Conservation (phyloP, 352 stramenopile species). For the Phytophthora tubulina region DNA sequence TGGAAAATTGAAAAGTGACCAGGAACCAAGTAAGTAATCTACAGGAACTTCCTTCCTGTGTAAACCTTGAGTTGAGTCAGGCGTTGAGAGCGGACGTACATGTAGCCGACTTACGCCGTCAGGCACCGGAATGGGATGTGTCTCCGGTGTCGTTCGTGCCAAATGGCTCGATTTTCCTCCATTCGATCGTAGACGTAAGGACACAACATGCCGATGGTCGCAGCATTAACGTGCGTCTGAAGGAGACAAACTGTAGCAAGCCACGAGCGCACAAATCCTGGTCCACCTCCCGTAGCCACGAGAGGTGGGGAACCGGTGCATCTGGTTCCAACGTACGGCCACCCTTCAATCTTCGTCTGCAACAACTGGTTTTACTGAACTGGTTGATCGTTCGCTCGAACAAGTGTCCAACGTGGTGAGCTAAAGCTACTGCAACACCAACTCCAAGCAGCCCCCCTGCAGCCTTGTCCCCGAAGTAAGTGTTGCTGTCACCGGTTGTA, state of each 20-base stretch:
- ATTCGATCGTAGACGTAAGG: background rate
- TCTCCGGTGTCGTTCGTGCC: background rate
- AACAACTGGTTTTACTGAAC: constrained; percentile 12
- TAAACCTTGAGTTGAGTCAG: constrained; percentile 18
- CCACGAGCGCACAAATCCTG: constrained; percentile 6
- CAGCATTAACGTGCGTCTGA: background rate
- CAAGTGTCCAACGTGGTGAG: background rate
- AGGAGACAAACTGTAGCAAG: background rate
- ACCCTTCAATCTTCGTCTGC: constrained; percentile 4
- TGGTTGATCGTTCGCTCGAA: background rate
- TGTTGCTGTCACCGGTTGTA: no score
- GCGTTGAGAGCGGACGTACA: background rate
- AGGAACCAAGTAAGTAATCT: background rate
- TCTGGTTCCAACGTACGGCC: background rate
- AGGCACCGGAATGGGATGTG: constrained; percentile 20
- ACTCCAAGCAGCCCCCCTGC: background rate
- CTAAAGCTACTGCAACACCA: background rate
- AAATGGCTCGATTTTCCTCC: background rate
- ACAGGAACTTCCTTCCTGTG: background rate
- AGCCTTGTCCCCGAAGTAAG: no score
- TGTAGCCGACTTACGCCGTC: background rate
- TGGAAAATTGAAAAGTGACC: constrained; percentile 17
- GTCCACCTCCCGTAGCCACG: background rate
- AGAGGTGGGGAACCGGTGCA: background rate
- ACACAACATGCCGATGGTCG: background rate